Conservation (phyloP, 192 early-diverging fungal species). For the Oehlia diaphana region DNA sequence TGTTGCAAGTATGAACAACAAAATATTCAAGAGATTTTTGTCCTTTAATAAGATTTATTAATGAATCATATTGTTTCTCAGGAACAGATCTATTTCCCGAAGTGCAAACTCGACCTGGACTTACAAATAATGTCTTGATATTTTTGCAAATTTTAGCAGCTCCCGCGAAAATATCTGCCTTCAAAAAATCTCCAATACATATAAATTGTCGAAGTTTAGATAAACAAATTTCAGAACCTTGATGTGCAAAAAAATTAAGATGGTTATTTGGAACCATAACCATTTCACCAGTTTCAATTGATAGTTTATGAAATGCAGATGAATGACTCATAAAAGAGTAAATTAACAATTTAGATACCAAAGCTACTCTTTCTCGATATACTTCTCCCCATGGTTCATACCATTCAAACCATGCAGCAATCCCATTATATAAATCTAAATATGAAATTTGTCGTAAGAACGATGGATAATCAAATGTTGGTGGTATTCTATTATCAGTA, state of each 20-base stretch:
- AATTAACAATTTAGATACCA: neutral
- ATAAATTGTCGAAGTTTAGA: slow-evolving; percentile 8
- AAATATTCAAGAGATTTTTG: neutral
- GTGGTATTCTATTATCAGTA: neutral
- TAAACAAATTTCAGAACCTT: neutral
- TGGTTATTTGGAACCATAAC: slow-evolving; percentile 1
- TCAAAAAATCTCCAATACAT: slow-evolving; percentile 9
- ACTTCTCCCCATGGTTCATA: neutral
- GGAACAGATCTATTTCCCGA: neutral
- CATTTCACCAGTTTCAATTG: slow-evolving; percentile 7
- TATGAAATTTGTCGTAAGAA: neutral
- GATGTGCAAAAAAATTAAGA: neutral
- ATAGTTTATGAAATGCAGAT: neutral
- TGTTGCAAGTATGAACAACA: neutral
- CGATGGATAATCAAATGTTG: neutral
- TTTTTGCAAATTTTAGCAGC: neutral
- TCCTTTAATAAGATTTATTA: neutral
- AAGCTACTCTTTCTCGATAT: neutral
- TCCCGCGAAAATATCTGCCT: neutral
- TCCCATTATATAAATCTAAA: neutral
- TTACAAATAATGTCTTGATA: neutral
- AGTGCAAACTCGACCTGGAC: neutral
- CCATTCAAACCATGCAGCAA: neutral
- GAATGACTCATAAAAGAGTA: neutral
- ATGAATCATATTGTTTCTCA: neutral